These are phyloP conservation scores for Nemania sp. DNA, from an alignment of 2,329 filamentous ascomycete genomes.

Conservation along the genomic window DNA sequence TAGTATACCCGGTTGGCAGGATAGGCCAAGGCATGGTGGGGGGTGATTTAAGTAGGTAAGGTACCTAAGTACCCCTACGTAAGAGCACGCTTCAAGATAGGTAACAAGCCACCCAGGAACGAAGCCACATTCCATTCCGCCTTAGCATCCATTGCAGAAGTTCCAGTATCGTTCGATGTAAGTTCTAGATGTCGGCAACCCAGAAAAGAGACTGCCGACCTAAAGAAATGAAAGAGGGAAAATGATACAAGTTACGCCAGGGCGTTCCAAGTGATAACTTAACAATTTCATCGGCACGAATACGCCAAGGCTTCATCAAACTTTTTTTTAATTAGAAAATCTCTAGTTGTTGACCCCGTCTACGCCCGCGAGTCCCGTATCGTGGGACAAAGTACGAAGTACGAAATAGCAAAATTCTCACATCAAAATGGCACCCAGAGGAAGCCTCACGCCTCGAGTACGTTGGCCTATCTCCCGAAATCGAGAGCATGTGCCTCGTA, in stretches of 20 bases:
- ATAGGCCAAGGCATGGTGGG: no score
- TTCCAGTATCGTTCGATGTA: background rate
- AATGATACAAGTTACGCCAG: background rate
- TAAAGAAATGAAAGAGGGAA: background rate
- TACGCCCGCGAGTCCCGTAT: background rate
- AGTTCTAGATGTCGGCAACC: background rate
- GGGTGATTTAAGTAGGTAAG: no score
- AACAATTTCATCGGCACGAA: background rate
- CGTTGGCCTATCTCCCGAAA: background rate
- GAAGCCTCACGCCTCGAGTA: slow-evolving; percentile 26
- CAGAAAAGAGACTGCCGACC: background rate
- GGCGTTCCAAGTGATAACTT: background rate
- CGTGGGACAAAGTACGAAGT: no score
- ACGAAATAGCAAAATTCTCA: no score
- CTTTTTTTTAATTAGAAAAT: no score
- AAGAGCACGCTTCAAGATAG: no score
- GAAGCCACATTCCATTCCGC: slow-evolving; percentile 1
- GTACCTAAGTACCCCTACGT: no score
- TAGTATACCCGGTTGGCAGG: no score
- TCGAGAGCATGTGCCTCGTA: background rate
- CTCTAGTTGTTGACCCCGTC: background rate
- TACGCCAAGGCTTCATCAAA: background rate
- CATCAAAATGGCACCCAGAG: slow-evolving; percentile 25
- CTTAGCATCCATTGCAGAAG: background rate
- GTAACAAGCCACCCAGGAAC: background rate